Percentiles rank a stretch among this genome's conserved stretches.
Conservation (phyloP, 768 basidiomycete genomes). For the Kwoniella heveanensis region DNA sequence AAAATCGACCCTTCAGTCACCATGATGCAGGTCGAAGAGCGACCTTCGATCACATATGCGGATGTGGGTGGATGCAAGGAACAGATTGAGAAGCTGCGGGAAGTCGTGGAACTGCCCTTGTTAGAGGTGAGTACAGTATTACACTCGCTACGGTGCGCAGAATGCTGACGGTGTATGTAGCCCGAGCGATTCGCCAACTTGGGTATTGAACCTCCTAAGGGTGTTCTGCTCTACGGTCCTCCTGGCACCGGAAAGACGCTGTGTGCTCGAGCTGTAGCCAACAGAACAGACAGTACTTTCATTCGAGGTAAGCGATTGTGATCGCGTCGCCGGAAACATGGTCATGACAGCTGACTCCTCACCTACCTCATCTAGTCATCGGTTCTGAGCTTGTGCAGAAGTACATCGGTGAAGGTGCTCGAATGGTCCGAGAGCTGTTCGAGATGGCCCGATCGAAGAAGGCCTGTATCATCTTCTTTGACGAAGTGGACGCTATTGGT, state of each 20-base stretch:
- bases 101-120: constrained; percentile 95
- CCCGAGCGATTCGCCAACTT: constrained; percentile 98
- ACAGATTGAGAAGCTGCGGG: constrained; percentile 97
- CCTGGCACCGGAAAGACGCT: constrained; percentile 79
- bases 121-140: constrained; percentile 70
- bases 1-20: constrained; percentile 99
- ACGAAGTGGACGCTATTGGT: constrained; percentile 97
- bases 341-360: neutral
- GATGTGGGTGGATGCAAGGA: constrained; percentile 99
- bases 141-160: too few relatives aligned
- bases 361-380: constrained; percentile 64
- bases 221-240: constrained; percentile 84
- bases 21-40: constrained; percentile 98
- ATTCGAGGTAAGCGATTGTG: constrained; percentile 64
- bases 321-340: neutral
- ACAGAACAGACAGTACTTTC: constrained; percentile 97
- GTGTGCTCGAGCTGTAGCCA: constrained; percentile 96
- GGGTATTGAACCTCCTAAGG: constrained; percentile 98
- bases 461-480: constrained; percentile 99
- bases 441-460: constrained; percentile 99
- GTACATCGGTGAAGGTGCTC: constrained; percentile 97
- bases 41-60: constrained; percentile 96
- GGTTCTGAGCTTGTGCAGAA: constrained; percentile 99
- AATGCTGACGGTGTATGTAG: too few relatives aligned
- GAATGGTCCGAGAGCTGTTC: constrained; percentile 98